Percentiles rank a stretch among this genome's conserved stretches.
phyloP scores from a whole-genome alignment of 148 eudicot species.

The Heliamphora exappendiculata region DNA sequence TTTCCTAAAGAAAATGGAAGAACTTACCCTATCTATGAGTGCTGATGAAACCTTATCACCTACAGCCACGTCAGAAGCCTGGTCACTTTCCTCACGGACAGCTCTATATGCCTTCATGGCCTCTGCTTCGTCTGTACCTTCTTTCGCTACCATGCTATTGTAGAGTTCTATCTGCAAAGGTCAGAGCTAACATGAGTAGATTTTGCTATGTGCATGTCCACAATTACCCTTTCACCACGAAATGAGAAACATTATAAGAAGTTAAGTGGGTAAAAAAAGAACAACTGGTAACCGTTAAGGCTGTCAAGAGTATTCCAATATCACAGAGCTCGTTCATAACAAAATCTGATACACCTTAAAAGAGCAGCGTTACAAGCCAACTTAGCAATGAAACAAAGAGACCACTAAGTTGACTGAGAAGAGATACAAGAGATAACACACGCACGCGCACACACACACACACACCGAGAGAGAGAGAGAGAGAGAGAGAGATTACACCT shows the following conservation, averaged over 20 bases:
- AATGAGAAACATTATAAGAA: slow-evolving; percentile 1
- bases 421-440: no score
- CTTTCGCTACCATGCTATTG: slow-evolving; percentile 71
- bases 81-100: slow-evolving; percentile 61
- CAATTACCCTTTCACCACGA: background rate
- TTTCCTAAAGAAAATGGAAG: background rate
- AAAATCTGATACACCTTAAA: background rate
- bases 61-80: slow-evolving; percentile 39
- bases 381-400: background rate
- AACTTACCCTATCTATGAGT: slow-evolving; percentile 59
- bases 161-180: slow-evolving; percentile 61
- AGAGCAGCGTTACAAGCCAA: background rate
- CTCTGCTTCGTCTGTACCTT: slow-evolving; percentile 58
- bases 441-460: no score
- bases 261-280: background rate
- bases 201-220: background rate
- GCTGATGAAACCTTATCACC: slow-evolving; percentile 65
- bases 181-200: slow-evolving; percentile 6
- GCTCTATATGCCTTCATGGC: slow-evolving; percentile 77
- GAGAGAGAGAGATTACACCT: background rate
- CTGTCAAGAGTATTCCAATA: background rate
- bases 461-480: no score
- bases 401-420: no score
- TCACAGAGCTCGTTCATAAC: background rate
- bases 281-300: background rate